These are phyloP conservation scores for Colletotrichum cereale DNA, from an alignment of 2,329 filamentous ascomycete genomes.

Conservation along the genomic window DNA sequence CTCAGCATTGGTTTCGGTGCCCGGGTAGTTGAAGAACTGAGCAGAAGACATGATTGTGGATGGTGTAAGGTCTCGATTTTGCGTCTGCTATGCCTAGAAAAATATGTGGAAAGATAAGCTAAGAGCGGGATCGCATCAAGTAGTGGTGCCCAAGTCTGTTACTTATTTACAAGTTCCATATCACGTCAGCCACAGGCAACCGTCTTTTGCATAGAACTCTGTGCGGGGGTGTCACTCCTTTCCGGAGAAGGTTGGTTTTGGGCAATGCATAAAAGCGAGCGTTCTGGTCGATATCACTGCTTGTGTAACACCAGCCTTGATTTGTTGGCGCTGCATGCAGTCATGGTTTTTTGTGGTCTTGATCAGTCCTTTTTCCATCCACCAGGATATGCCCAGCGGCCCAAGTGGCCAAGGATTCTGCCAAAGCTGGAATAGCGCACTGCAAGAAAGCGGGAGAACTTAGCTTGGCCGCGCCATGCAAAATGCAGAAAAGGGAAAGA, in stretches of 20 bases:
- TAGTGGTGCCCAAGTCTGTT: background rate
- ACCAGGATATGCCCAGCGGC: background rate
- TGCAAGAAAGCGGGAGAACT: background rate
- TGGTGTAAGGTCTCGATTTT: too few relatives aligned
- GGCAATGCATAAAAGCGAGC: too few relatives aligned
- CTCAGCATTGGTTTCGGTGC: slow-evolving; percentile 42
- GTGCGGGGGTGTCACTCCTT: background rate
- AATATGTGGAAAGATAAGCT: background rate
- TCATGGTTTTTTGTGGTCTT: too few relatives aligned
- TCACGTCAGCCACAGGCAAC: too few relatives aligned
- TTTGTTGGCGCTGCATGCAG: background rate
- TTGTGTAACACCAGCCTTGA: background rate
- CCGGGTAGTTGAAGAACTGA: slow-evolving; percentile 40
- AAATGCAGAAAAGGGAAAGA: background rate
- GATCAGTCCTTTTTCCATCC: too few relatives aligned
- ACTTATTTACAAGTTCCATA: background rate
- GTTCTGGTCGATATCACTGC: background rate
- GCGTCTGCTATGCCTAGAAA: background rate
- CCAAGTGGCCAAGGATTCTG: slow-evolving; percentile 7
- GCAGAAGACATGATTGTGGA: slow-evolving; percentile 11
- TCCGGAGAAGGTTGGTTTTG: background rate
- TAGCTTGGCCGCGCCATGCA: background rate
- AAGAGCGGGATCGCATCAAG: background rate
- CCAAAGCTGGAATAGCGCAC: background rate
- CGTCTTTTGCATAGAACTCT: background rate